Base-by-base conservation (phyloP, 345 rosid genomes). In the Acer saccharum region DNA sequence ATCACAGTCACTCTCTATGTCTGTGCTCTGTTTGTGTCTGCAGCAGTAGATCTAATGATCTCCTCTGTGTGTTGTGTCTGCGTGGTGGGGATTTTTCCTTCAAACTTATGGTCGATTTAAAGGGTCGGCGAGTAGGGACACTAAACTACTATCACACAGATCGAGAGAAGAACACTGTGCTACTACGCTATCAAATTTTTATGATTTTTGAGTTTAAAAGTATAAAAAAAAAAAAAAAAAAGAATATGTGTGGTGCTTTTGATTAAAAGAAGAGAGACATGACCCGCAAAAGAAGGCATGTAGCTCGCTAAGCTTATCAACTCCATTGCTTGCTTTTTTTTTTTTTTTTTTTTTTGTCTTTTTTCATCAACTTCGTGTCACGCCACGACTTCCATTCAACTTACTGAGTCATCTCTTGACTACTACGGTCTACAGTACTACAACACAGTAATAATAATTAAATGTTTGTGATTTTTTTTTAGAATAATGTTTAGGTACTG, bases 261-360 rank as follows among this genome's bases (percentile, higher is more conserved):
- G 48, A 39, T 71, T 27, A 58, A 65, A 69, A 77, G 78, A 77
- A 69, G 75, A 69, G 75, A 69, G 79, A 79, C 85, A 75, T 16
- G 71, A 70, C 79, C 83, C 72, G 71, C 27, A 58, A 74, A 82
- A 78, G 76, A 78, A 76, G 81, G 65, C 83, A 74, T 55, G 32
- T 76, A 14, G 7, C 68, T 43, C 70, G 65, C 11, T 11, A 11
- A 6, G 10, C 39, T 35, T 27, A 35, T 20, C n/a, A 16, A 0
- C 9, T 29, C 46, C 21, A 43, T n/a, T 68, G 25, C 74, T 29
- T n/a, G 10, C 11, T 8, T 68, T 16, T 50, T 2, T 57, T 21
- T 18, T n/a, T n/a, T 20, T n/a, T n/a, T 11, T n/a, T 3, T 8
- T 57, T 23, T n/a, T n/a, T n/a, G n/a, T n/a, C n/a, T n/a, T n/a